phyloP scores from a whole-genome alignment of 768 basidiomycete species.

The Podaxis sp. region DNA sequence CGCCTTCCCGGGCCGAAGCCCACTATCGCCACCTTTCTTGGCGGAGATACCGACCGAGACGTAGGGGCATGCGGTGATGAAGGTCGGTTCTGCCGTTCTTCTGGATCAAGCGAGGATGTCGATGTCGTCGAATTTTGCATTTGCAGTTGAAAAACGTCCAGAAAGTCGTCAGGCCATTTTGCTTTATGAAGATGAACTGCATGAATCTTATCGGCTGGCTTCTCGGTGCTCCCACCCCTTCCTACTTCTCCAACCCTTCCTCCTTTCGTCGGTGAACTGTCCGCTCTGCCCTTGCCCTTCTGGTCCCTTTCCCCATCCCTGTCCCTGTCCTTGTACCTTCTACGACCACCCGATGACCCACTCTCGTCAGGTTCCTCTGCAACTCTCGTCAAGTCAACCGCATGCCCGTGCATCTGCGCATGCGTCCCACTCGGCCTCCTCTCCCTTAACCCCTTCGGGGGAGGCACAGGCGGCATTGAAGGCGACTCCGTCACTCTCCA shows the following conservation, averaged over 20 bases:
- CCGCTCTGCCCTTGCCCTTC: background rate
- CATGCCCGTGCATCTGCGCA: constrained; percentile 31
- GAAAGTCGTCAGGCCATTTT: constrained; percentile 81
- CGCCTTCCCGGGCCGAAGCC: constrained; percentile 39
- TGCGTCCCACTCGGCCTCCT: constrained; percentile 59
- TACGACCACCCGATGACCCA: constrained; percentile 29
- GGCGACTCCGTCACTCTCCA: background rate
- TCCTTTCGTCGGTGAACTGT: constrained; percentile 15
- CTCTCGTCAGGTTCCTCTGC: constrained; percentile 69
- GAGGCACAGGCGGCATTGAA: background rate
- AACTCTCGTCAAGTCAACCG: constrained; percentile 61
- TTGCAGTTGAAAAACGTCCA: constrained; percentile 49
- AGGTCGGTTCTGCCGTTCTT: background rate
- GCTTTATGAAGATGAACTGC: constrained; percentile 66
- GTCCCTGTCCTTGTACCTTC: constrained; percentile 25
- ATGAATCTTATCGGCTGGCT: constrained; percentile 25
- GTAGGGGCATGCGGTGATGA: constrained; percentile 19
- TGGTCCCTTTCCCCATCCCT: constrained; percentile 22
- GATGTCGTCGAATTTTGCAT: constrained; percentile 19
- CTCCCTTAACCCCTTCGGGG: constrained; percentile 34
- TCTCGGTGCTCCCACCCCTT: constrained; percentile 19
- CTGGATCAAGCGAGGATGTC: constrained; percentile 5
- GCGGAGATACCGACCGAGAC: constrained; percentile 33
- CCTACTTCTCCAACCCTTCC: constrained; percentile 18
- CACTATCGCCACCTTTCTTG: constrained; percentile 55